A percentile compares a stretch with the other conserved stretches of the same genome.
Conservation (phyloP, 176 grass and related monocot species). For the Aegilops bicornis region DNA sequence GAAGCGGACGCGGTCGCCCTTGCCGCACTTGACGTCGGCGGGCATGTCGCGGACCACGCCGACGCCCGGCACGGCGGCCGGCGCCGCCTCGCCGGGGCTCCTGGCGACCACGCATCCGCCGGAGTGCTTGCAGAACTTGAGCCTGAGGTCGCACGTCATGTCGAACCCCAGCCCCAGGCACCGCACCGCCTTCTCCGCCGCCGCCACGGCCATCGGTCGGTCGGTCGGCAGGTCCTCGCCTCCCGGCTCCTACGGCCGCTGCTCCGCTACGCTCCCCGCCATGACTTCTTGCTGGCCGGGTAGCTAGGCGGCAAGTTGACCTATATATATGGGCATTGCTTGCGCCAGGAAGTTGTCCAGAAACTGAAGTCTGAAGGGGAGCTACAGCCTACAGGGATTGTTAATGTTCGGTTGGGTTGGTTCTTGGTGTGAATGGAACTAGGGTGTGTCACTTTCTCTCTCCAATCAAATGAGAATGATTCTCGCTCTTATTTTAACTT, state of each 20-base stretch:
- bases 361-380: neutral
- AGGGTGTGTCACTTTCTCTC: conserved; percentile 10
- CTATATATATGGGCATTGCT: conserved; percentile 14
- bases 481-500: neutral
- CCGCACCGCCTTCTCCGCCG: conserved; percentile 63
- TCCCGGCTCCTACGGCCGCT: neutral
- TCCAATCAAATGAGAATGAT: conserved; percentile 27
- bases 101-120: conserved; percentile 49
- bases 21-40: conserved; percentile 77
- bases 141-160: conserved; percentile 72
- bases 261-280: conserved; percentile 4
- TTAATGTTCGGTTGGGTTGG: neutral
- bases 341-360: conserved; percentile 21
- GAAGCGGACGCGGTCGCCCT: conserved; percentile 80
- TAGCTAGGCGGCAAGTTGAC: conserved; percentile 15
- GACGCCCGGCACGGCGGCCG: conserved; percentile 64
- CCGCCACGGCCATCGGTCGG: conserved; percentile 28
- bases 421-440: conserved; percentile 29
- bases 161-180: conserved; percentile 86
- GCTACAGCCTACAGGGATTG: neutral
- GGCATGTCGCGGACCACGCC: conserved; percentile 57
- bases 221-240: neutral
- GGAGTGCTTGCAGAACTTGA: conserved; percentile 73
- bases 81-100: conserved; percentile 43
- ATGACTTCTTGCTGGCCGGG: conserved; percentile 10